These are phyloP conservation scores for Catharanthus roseus DNA, from an alignment of 257 asterid genomes.

Conservation along the genomic window DNA sequence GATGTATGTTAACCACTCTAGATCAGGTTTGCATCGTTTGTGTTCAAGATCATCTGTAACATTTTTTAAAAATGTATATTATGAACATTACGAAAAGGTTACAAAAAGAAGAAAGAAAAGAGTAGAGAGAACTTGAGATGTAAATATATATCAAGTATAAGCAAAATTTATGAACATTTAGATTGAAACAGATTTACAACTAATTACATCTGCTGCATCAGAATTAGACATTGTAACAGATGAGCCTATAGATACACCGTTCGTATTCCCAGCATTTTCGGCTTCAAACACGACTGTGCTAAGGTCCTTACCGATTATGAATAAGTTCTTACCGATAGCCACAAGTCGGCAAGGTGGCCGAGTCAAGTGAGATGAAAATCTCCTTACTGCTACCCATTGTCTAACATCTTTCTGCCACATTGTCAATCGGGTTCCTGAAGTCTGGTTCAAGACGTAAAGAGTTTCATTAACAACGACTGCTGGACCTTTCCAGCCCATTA, in stretches of 20 bases:
- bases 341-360: constrained; percentile 60
- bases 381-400: constrained; percentile 49
- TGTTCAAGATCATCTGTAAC: too few relatives aligned
- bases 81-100: too few relatives aligned
- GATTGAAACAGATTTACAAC: constrained; percentile 52
- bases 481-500: constrained; percentile 65
- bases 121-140: too few relatives aligned
- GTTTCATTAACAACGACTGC: constrained; percentile 47
- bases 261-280: constrained; percentile 31
- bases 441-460: constrained; percentile 60
- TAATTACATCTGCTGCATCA: constrained; percentile 49
- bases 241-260: constrained; percentile 41
- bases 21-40: too few relatives aligned
- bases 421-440: constrained; percentile 59
- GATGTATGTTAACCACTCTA: too few relatives aligned
- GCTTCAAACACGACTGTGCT: constrained; percentile 53
- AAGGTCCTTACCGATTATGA: constrained; percentile 68
- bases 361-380: constrained; percentile 39
- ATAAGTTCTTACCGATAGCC: constrained; percentile 51
- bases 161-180: too few relatives aligned
- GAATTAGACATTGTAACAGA: constrained; percentile 34
- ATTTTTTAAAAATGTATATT: too few relatives aligned
- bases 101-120: too few relatives aligned
- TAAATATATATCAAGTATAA: too few relatives aligned
- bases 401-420: constrained; percentile 53